These are phyloP conservation scores for Triticum urartu DNA, from an alignment of 176 grass and related monocot species.

Conservation along the genomic window DNA sequence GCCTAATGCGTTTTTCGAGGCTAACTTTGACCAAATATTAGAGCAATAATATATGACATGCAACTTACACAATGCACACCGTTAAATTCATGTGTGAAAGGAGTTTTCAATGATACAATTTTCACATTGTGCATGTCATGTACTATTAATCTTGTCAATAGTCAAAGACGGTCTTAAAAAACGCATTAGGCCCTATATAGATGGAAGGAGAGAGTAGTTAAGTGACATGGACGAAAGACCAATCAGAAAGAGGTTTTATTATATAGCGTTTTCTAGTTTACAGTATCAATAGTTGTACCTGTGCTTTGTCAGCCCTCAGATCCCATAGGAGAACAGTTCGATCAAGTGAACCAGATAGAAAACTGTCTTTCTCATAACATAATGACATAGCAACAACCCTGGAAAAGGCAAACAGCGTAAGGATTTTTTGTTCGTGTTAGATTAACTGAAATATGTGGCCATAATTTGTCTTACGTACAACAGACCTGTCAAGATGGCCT, in stretches of 20 bases:
- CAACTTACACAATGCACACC: too few species aligned
- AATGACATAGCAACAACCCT: constrained; percentile 91
- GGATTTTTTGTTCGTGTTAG: background rate
- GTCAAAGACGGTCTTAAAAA: too few species aligned
- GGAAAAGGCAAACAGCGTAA: constrained; percentile 32
- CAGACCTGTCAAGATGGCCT: constrained; percentile 94
- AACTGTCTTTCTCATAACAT: constrained; percentile 75
- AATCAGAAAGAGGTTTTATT: constrained; percentile 3
- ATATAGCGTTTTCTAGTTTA: background rate
- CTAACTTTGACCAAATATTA: too few species aligned
- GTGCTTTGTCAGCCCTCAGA: constrained; percentile 83
- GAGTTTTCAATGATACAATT: too few species aligned
- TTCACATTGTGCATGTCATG: too few species aligned
- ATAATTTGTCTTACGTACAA: background rate
- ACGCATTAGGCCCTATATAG: too few species aligned
- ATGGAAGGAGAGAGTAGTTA: background rate
- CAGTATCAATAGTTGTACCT: constrained; percentile 49
- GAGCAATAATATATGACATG: too few species aligned
- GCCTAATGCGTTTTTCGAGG: too few species aligned
- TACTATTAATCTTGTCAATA: too few species aligned
- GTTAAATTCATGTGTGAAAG: too few species aligned
- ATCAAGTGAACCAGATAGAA: constrained; percentile 94
- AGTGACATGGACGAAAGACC: background rate
- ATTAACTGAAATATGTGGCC: constrained; percentile 14
- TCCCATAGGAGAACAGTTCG: constrained; percentile 90